Conservation (phyloP, 768 basidiomycete genomes). For the Kwoniella mangroviensis region DNA sequence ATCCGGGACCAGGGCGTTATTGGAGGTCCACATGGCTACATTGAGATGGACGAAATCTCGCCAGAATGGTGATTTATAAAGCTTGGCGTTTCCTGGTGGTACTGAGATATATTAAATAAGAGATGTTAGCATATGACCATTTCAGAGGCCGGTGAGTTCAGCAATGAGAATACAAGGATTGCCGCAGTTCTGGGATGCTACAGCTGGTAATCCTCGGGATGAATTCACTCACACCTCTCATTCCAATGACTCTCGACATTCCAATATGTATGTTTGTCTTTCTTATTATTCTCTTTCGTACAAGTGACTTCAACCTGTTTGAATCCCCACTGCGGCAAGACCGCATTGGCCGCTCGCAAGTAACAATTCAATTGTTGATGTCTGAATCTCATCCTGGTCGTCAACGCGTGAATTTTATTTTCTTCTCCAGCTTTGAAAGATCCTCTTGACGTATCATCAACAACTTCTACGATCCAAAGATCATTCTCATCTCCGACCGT, state of each 20-base stretch:
- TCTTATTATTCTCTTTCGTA: constrained; percentile 80
- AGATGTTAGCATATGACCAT: background rate
- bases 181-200: too few relatives aligned
- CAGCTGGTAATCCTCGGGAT: background rate
- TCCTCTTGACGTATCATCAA: constrained; percentile 77
- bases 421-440: constrained; percentile 65
- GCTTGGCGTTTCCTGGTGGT: constrained; percentile 77
- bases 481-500: constrained; percentile 88
- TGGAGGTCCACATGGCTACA: constrained; percentile 99
- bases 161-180: too few relatives aligned
- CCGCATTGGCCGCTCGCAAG: constrained; percentile 81
- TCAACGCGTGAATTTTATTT: constrained; percentile 80
- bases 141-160: too few relatives aligned
- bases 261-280: constrained; percentile 89
- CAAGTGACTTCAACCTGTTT: constrained; percentile 98
- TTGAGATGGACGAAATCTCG: constrained; percentile 99
- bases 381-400: constrained; percentile 82
- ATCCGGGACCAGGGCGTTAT: constrained; percentile 95
- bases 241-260: constrained; percentile 99
- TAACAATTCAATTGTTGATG: constrained; percentile 83
- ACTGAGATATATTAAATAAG: constrained; percentile 62
- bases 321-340: constrained; percentile 97
- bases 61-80: constrained; percentile 88
- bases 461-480: constrained; percentile 89
- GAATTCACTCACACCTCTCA: constrained; percentile 72